Base-by-base conservation (phyloP, 1,284 basidiomycete genomes). In the Schizopora paradoxa region DNA sequence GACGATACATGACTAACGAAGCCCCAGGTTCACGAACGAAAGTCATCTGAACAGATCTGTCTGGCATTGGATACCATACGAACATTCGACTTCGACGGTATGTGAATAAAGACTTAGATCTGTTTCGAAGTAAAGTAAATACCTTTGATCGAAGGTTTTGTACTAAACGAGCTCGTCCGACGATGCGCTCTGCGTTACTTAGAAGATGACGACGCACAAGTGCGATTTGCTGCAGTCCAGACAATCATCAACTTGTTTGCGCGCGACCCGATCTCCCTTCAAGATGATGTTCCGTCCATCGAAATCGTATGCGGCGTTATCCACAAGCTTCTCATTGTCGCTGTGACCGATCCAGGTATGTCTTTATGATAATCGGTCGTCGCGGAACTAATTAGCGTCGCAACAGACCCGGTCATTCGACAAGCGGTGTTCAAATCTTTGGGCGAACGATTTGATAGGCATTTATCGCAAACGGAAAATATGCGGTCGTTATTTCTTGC, bases 291-390 rank as follows among this genome's bases (percentile, higher is more conserved):
- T 59, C 91, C 98, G 63, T 91, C 95, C 4, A 95, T 97, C 51
- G 93, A 98, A 61, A 87, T 99, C 50, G 95, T 99, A 60, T 94
- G 92, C 62, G 96, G 99, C 55, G 94, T 99, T 14, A 74, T 99
- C 34, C 93, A 98, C 64, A 99, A 99, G 67, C 75, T 99, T 13
- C 70, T 99, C 52, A 96, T 92, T 0, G 92, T 98, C 27, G 96
- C 90, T 11, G 95, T 99, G 46, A 95, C 96, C 14, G 96, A 99
- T 71, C 92, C 95, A 51, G 89, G 91, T 91, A 57, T 48, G 68
- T n/a, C n/a, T n/a, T 28, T n/a, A 29, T 13, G 16, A 19, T 16
- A 11, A 16, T 8, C 23, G 33, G 37, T 18, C 21, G 8, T 21
- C 14, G 22, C 28, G 28, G 8, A 14, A 31, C 28, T 34, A 18